phyloP scores from a whole-genome alignment of 2,329 filamentous ascomycete genomes.

The Scorias spongiosa region DNA sequence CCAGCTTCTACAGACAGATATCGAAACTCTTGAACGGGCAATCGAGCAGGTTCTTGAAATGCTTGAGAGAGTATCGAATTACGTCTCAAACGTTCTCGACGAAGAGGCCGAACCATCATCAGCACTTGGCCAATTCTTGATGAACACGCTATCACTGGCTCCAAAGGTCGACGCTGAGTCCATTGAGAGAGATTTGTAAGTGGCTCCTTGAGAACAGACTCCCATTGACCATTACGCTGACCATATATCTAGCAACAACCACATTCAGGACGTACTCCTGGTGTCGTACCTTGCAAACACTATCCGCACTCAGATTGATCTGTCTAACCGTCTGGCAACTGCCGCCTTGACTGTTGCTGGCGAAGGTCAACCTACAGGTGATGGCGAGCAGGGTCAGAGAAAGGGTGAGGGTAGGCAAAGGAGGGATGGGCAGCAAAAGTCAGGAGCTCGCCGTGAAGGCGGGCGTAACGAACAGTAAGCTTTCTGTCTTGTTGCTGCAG shows the following conservation, averaged over 20 bases:
- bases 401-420: background rate
- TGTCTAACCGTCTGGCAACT: conserved; percentile 82
- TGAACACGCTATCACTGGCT: conserved; percentile 82
- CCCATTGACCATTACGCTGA: too few relatives aligned
- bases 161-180: conserved; percentile 85
- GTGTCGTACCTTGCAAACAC: conserved; percentile 98
- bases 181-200: conserved; percentile 85
- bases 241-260: conserved; percentile 58
- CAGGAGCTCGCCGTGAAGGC: conserved; percentile 16
- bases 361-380: conserved; percentile 8
- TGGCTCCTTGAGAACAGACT: conserved; percentile 8
- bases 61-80: conserved; percentile 80
- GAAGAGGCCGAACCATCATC: conserved; percentile 83
- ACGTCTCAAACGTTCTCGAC: conserved; percentile 85
- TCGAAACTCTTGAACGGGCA: conserved; percentile 74
- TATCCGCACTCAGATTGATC: conserved; percentile 95
- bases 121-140: conserved; percentile 82
- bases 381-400: background rate
- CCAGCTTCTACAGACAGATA: conserved; percentile 64
- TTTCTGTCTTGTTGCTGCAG: background rate
- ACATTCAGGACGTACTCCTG: conserved; percentile 96
- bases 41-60: conserved; percentile 79
- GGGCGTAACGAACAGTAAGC: conserved; percentile 16
- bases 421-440: conserved; percentile 5
- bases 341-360: conserved; percentile 35